Conservation (phyloP, 2,329 filamentous ascomycete genomes). For the Myrmaecium sp. region DNA sequence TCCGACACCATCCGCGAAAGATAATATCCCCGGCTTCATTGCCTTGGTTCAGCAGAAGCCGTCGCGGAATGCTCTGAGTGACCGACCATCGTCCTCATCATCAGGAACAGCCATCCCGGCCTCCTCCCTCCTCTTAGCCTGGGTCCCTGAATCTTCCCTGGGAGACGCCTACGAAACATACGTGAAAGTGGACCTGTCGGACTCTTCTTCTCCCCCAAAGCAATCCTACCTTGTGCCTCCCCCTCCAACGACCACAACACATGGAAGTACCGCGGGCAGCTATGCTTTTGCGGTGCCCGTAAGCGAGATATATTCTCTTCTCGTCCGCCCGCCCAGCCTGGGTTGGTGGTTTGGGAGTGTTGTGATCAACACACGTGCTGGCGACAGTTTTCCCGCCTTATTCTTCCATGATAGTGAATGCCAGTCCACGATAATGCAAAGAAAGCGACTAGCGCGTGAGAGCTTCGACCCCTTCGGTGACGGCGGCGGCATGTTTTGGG, state of each 20-base stretch:
- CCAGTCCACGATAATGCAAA: constrained; percentile 84
- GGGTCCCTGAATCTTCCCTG: constrained; percentile 79
- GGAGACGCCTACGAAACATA: constrained; percentile 75
- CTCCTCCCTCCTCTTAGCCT: constrained; percentile 71
- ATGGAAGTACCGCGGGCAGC: constrained; percentile 52
- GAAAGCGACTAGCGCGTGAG: constrained; percentile 69
- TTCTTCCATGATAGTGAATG: constrained; percentile 98
- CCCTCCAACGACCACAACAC: constrained; percentile 68
- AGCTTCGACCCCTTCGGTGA: constrained; percentile 83
- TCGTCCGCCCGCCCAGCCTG: constrained; percentile 78
- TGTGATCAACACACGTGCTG: constrained; percentile 77
- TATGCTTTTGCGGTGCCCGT: constrained; percentile 89
- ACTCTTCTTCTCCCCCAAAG: constrained; percentile 61
- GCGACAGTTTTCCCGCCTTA: constrained; percentile 84
- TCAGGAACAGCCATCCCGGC: constrained; percentile 31
- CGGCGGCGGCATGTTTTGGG: constrained; percentile 84
- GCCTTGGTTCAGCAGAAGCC: constrained; percentile 81
- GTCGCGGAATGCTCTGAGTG: constrained; percentile 11
- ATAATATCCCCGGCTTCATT: constrained; percentile 90
- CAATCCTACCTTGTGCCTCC: constrained; percentile 85
- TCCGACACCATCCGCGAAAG: constrained; percentile 78
- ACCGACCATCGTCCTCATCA: constrained; percentile 23
- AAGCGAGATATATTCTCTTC: constrained; percentile 74
- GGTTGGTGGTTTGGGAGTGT: constrained; percentile 98
- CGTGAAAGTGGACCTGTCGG: constrained; percentile 83